Evolutionary conservation across 805 yeast genomes (phyloP), one percentile per base, ranked within the genome.

Genomic region (Metschnikowia picachoensis): DNA sequence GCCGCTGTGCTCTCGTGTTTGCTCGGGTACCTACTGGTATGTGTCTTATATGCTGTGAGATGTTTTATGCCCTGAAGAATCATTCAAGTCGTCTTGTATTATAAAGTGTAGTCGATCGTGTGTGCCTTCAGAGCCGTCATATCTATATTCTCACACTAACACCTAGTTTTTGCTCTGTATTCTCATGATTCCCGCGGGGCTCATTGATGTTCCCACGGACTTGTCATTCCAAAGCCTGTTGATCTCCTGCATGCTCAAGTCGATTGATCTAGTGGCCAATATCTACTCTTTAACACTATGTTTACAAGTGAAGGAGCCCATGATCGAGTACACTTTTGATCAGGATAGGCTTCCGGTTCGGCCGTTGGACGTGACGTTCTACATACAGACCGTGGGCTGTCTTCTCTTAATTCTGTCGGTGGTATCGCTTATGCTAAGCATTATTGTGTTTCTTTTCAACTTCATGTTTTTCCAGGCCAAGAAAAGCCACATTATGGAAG

Each of bases 271-370:
- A 6, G 35, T 49, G 1, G 39, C 64, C 7, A 49, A 53, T 20
- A 39, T 60, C 6, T 41, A 48, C 11, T 46, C 62, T 14, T 50
- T 56, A 29, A 51, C 59, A 4, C 34, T 48, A 12, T 54, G 65
- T 34, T 47, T 68, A n/a, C 54, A 50, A 28, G 52, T 47, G 7
- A 45, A 39, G 3, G 37, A 25, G 27, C 45, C 44, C 11, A 66
- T 67, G 70, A 57, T 50, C 33, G 61, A 59, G 57, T 55, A 56
- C 35, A 65, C 64, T 31, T 58, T 49, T 28, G 59, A 55, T 34
- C 54, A 34, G n/a, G 16, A 50, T 13, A 43, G 48, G 13, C 29
- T 30, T 10, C 41, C 48, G 12, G 41, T 55, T n/a, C 49, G 43
- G 20, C 54, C 57, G 16, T 55, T 57, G 5, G 62, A 67, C 32